Base-by-base conservation (phyloP, 805 yeast genomes). In the Candida koratica region DNA sequence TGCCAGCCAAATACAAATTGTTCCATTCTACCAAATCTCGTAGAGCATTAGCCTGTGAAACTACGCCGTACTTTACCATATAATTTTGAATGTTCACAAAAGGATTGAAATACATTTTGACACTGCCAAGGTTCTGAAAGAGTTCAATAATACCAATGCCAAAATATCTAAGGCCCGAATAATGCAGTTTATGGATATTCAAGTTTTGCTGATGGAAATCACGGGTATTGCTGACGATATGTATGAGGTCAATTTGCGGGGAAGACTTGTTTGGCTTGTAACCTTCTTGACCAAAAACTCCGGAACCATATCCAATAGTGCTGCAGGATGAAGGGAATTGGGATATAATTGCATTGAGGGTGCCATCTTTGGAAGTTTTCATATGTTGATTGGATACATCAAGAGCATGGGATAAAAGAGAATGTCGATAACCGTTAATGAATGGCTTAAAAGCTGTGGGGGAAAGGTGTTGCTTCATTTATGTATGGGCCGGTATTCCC, bases 91-190 rank as follows among this genome's bases (percentile, higher is more conserved):
- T 68, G 29, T 73, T 69, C 5, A 85, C 87, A 57, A 74, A 93
- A 3, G 98, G 97, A 53, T 93, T 93, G 67, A 86, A 93, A 57
- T 90, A 93, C 3, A 90, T 83, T 6, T 97, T 96, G 22, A 34
- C 54, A 5, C 14, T 3, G 10, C 48, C 44, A 2, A 48, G 32
- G n/a, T 28, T 39, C 50, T 15, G 47, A 6, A 36, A 20, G 14
- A 6, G 12, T 22, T 42, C 46, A 7, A 45, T 36, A 8, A 38
- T n/a, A 9, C 69, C 60, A 1, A 84, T 61, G 0, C 95, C 94
- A 17, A 83, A 66, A 36, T 54, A 60, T 41, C 73, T 69, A 34
- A 87, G 47, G 4, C 73, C 64, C 6, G 97, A 88, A 53, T 93
- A 93, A 58, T 93, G 97, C 6, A 68, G 56, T 2, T 86, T 83